Base-by-base conservation (phyloP, 1,284 basidiomycete species). In the Ganoderma boninense region DNA sequence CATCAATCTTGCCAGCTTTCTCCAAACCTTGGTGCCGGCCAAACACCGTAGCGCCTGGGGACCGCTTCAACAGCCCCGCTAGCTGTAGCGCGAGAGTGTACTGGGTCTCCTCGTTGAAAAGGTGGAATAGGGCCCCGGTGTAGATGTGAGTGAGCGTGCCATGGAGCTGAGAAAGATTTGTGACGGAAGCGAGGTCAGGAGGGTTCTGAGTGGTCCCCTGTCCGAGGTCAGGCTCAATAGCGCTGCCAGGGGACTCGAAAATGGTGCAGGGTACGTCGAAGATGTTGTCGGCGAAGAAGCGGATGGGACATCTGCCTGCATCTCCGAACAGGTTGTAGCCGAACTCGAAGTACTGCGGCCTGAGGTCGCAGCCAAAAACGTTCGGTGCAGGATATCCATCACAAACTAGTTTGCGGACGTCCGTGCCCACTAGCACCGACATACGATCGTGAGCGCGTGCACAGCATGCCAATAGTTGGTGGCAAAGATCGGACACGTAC, bases 41-140 rank as follows among this genome's bases (percentile, higher is more conserved):
- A 65, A 82, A 82, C 0, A 80, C 69, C 20, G 80, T 60, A 0
- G 76, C 71, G 1, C 80, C 79, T 1, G 73, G 67, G 13, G 64
- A 46, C 13, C 74, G 69, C 64, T 78, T 78, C 26, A 81, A 32
- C 4, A 83, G 71, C 14, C 54, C 68, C 3, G 74, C 79, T 11
- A 83, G 70, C 6, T 81, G 76, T 6, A 78, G 57, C 0, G 81
- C 81, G 16, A 82, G 77, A 10, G 74, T 76, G 38, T 78, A 73
- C 72, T 83, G 82, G 29, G 80, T 80, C 38, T 75, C 60, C 71
- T 80, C 78, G 70, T 83, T 79, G 68, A 81, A 83, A 5, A 83
- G 74, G 67, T 83, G 82, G 72, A 82, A 83, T 32, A 83, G 69
- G 7, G 81, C 77, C 0, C 81, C 81, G 0, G 77, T 74, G 64